Percentiles rank a stretch among this genome's conserved stretches.
Conservation (phyloP, 2,329 filamentous ascomycete genomes). For the Beauveria brongniartii region DNA sequence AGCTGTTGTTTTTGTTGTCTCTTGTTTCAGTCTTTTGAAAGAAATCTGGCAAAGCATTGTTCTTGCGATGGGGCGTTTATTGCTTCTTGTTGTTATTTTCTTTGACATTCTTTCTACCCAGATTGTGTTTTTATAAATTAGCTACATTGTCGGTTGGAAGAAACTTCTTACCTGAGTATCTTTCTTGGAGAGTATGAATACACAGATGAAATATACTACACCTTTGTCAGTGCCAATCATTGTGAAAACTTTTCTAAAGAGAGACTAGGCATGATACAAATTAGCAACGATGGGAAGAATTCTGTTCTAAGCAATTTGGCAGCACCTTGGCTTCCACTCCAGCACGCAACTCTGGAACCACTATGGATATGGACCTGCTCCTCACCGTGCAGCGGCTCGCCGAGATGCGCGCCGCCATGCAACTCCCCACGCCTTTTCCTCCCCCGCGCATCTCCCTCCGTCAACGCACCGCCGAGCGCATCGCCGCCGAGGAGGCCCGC, state of each 20-base stretch:
- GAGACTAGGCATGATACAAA: background rate
- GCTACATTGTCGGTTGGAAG: slow-evolving; percentile 4
- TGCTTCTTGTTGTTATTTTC: background rate
- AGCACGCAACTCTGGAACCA: background rate
- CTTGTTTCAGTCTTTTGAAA: background rate
- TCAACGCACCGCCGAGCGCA: background rate
- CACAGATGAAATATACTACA: background rate
- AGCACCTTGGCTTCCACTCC: too few species aligned
- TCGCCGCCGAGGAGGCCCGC: background rate
- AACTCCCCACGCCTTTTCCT: background rate
- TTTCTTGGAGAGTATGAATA: background rate
- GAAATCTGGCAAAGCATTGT: background rate
- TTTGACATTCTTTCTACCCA: background rate
- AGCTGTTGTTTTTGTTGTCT: background rate
- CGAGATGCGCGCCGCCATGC: background rate
- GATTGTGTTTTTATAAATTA: slow-evolving; percentile 1
- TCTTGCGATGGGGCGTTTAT: background rate
- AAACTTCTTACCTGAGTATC: background rate
- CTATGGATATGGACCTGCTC: background rate
- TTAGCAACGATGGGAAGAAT: too few species aligned
- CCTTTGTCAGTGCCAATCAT: background rate
- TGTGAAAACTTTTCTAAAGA: background rate
- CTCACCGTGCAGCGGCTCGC: background rate
- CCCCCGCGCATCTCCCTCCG: background rate
- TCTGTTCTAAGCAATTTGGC: too few species aligned